Base-by-base conservation (phyloP, 257 asterid species). In the Phtheirospermum japonicum region DNA sequence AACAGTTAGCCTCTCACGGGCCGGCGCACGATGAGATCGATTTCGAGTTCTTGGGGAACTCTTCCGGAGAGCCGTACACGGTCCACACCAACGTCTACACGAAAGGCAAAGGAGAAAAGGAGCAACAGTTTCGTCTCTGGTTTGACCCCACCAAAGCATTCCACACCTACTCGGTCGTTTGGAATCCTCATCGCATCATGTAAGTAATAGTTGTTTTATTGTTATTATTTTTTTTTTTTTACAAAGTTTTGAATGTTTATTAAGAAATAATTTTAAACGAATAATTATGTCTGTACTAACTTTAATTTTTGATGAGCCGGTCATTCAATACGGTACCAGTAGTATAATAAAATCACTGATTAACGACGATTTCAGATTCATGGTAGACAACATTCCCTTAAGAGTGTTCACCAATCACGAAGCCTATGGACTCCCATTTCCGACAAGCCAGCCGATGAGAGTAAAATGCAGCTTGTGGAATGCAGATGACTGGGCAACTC, bases 401-500 rank as follows among this genome's bases (percentile, higher is more conserved):
- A 66, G 85, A 64, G 85, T 67, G 1, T 72, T 68, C 75, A 57
- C 30, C 70, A 75, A 79, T 51, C 46, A 75, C 28, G 67, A 42
- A 34, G 37, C 68, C 0, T 61, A 36, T 5, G 77, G 78, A 7
- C 43, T 73, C 10, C 74, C 81, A 11, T 79, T 69, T 31, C 81
- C 84, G 0, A 69, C 58, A 13, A 79, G 46, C 57, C 67, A 71
- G 23, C 70, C 81, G 4, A 79, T 79, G 84, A 72, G 72, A 33
- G 70, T 79, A 0, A 59, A 69, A 20, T 54, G 73, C 67, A 75
- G 84, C 59, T 53, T 79, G 16, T 79, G 84, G 83, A 71, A 73
- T 13, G 82, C 82, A 1, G 82, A 77, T 36, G 82, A 77, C 6
- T 77, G 79, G 79, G 82, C 82, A n/a, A 78, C 80, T 8, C 83